Conservation (phyloP, 2,329 filamentous ascomycete species). For the Aspergillus sp. region DNA sequence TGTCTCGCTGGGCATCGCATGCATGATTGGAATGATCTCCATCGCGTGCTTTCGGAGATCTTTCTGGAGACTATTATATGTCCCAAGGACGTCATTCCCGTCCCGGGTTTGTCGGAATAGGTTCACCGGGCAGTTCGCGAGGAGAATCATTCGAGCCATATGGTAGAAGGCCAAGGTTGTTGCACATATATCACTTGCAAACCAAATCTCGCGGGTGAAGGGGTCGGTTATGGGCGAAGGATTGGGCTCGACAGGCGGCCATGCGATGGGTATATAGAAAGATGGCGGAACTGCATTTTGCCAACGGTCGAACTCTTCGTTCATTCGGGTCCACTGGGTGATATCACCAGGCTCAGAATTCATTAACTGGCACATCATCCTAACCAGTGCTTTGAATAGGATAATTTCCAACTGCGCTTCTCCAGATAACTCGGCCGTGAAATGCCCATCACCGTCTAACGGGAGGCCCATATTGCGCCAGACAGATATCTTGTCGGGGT, state of each 20-base stretch:
- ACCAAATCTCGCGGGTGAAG: slow-evolving; percentile 15
- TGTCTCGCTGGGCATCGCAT: slow-evolving; percentile 8
- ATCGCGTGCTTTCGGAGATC: not conserved
- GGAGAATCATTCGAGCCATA: slow-evolving; percentile 18
- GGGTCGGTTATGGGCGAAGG: not conserved
- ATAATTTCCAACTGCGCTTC: not conserved
- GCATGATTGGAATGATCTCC: slow-evolving; percentile 11
- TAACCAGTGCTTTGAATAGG: slow-evolving; percentile 3
- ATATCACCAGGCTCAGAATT: not conserved
- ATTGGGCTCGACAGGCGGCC: not conserved
- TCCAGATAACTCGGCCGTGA: not conserved
- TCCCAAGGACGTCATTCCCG: not conserved
- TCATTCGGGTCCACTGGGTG: not conserved
- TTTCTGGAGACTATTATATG: not conserved
- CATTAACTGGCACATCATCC: slow-evolving; percentile 6
- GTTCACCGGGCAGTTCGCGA: slow-evolving; percentile 10
- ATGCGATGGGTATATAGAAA: slow-evolving; percentile 1
- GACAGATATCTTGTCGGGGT: not conserved
- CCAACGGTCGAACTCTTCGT: slow-evolving; percentile 1
- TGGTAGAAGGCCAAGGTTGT: slow-evolving; percentile 20
- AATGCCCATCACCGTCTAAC: not conserved
- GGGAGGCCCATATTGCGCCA: slow-evolving; percentile 8
- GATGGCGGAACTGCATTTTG: not conserved
- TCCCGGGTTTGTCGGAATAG: not conserved
- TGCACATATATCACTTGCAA: slow-evolving; percentile 15